phyloP scores from a whole-genome alignment of 208 protist genomes.

The Sergeia podlipaevii region DNA sequence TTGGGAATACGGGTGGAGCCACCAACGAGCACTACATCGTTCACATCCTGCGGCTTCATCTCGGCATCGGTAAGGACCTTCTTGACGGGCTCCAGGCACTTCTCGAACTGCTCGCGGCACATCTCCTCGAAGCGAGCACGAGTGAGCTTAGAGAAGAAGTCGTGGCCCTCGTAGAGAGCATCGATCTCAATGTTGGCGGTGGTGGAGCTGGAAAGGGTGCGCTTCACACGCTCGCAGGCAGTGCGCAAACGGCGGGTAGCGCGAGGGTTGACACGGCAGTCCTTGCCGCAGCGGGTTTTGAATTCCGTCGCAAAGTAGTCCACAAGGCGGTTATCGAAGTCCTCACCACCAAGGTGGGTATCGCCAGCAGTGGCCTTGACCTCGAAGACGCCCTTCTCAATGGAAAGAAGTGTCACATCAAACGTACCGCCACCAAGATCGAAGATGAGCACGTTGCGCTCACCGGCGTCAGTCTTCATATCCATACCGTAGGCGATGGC shows the following conservation, averaged over 20 bases:
- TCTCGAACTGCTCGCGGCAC: conserved; percentile 88
- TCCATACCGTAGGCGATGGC: conserved; percentile 99
- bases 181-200: conserved; percentile 97
- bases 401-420: conserved; percentile 98
- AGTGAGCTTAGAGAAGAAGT: conserved; percentile 98
- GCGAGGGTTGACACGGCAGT: conserved; percentile 62
- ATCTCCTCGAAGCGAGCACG: conserved; percentile 98
- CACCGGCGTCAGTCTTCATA: conserved; percentile 86
- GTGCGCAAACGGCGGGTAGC: conserved; percentile 83
- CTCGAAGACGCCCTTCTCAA: conserved; percentile 99
- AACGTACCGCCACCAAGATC: conserved; percentile 98
- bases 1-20: conserved; percentile 98
- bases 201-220: conserved; percentile 94
- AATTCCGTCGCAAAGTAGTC: conserved; percentile 97
- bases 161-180: conserved; percentile 95
- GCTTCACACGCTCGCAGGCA: conserved; percentile 96
- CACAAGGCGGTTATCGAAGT: conserved; percentile 98
- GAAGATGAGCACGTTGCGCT: conserved; percentile 96
- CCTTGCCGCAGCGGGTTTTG: conserved; percentile 80
- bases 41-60: conserved; percentile 81
- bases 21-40: conserved; percentile 96
- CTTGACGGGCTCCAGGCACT: conserved; percentile 77
- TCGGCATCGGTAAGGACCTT: conserved; percentile 87
- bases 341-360: conserved; percentile 99
- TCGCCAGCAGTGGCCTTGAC: conserved; percentile 99